Evolutionary conservation across 345 rosid genomes (phyloP), one percentile per base, ranked within the genome.

Genomic region (Dipteronia sinensis): DNA sequence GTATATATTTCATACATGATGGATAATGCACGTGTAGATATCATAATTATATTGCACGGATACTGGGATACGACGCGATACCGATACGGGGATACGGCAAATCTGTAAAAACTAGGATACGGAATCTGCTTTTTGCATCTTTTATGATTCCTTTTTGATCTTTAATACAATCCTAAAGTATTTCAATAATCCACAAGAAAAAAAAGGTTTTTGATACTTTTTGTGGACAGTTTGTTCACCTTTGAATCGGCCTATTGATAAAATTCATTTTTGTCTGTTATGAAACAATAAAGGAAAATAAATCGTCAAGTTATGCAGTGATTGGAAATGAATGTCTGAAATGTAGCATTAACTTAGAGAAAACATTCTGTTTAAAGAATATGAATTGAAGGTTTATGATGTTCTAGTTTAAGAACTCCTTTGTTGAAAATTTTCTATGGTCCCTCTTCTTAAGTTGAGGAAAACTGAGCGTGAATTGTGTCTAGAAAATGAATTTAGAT

Each of bases 331-430:
- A 49, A 53, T 53, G 58, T 53, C 58, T 53, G 58, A 53, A 53
- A 16, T 15, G 58, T 15, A 12, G 55, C n/a, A 17, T 16, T 15
- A 15, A 16, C n/a, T 53, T 53, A 16, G 63, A 25, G 64, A 53
- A 71, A 31, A 53, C 22, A 53, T 17, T 53, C 44, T 29, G 74
- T 59, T 53, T 10, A 71, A 27, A 49, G 25, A 70, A 70, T 59
- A 25, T 70, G 73, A 34, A 49, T 13, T 69, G 25, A 49, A 44
- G 71, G 59, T 46, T 47, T 23, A 22, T 71, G 74, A 3, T 69
- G 8, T 40, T 19, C 22, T 67, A 66, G 8, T 68, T 68, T 68
- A 27, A 22, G 49, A 68, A 44, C 51, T 56, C n/a, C 10, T 47
- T 46, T 12, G 13, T 23, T 42, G 7, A 22, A 69, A 13, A 13